Evolutionary conservation across 2,329 filamentous ascomycete species (phyloP).

Genomic region (Aspergillus sp.): DNA sequence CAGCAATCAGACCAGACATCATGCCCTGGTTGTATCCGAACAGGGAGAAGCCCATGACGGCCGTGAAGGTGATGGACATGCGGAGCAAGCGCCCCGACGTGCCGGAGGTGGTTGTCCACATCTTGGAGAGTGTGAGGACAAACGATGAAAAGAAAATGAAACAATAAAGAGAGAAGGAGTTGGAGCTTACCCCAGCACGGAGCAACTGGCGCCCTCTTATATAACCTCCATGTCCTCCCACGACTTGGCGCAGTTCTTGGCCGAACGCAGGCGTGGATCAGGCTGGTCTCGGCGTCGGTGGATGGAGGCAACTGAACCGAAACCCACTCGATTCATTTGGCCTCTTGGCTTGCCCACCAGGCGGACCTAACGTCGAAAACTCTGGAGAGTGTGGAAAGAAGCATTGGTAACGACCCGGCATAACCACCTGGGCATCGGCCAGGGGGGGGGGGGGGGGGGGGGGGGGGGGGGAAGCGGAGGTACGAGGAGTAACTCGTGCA

Average conservation of each 20-base stretch:
- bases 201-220: not conserved
- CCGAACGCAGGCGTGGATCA: not conserved
- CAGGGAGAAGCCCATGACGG: constrained; percentile 53
- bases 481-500: too few species aligned
- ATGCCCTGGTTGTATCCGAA: constrained; percentile 38
- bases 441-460: too few species aligned
- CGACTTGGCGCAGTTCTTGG: not conserved
- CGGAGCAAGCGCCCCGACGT: constrained; percentile 24
- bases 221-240: not conserved
- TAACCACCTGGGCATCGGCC: too few species aligned
- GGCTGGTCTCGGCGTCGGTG: not conserved
- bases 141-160: not conserved
- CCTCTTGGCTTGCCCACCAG: too few species aligned
- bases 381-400: too few species aligned
- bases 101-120: constrained; percentile 32
- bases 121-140: constrained; percentile 6
- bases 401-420: too few species aligned
- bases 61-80: constrained; percentile 27
- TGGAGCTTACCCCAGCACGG: not conserved
- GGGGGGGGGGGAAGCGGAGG: too few species aligned
- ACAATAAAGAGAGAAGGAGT: not conserved
- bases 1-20: constrained; percentile 31
- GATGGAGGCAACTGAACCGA: not conserved
- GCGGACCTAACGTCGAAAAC: too few species aligned
- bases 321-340: not conserved